Conservation (phyloP, 108 stramenopile genomes). For the Skeletonema potamos region DNA sequence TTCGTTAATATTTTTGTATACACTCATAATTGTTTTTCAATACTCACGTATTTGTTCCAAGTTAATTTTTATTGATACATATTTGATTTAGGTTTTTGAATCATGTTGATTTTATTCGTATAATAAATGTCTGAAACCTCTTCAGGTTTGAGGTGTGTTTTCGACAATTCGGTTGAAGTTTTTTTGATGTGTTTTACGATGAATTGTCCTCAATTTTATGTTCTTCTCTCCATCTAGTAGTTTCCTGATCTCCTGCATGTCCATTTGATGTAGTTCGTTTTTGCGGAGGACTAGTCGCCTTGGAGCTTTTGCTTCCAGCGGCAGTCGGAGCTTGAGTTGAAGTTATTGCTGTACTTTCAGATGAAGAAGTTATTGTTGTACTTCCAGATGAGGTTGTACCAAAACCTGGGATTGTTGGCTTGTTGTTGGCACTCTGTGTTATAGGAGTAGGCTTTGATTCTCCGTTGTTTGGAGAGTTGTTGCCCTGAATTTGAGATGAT, state of each 20-base stretch:
- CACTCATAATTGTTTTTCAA: too few relatives aligned
- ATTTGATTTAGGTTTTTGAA: too few relatives aligned
- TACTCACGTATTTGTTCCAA: too few relatives aligned
- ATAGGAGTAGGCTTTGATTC: neutral
- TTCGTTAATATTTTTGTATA: too few relatives aligned
- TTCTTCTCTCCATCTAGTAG: neutral
- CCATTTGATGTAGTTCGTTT: too few relatives aligned
- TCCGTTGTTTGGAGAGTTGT: neutral
- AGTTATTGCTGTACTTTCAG: neutral
- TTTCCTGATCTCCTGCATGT: neutral
- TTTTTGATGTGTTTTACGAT: neutral
- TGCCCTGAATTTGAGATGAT: neutral
- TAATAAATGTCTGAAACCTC: neutral
- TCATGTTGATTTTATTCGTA: neutral
- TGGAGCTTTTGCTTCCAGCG: neutral
- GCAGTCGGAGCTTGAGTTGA: neutral
- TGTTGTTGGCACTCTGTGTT: neutral
- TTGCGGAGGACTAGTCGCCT: neutral
- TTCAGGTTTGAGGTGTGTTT: neutral
- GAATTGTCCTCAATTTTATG: neutral
- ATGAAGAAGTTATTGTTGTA: neutral
- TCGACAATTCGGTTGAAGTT: neutral
- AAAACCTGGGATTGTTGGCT: neutral
- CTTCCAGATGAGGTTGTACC: too few relatives aligned
- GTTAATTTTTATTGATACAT: too few relatives aligned